Percentiles rank a stretch among this genome's conserved stretches.
These are phyloP conservation scores for Trypanosoma conorhini DNA, from an alignment of 208 protist species.

Conservation along the genomic window DNA sequence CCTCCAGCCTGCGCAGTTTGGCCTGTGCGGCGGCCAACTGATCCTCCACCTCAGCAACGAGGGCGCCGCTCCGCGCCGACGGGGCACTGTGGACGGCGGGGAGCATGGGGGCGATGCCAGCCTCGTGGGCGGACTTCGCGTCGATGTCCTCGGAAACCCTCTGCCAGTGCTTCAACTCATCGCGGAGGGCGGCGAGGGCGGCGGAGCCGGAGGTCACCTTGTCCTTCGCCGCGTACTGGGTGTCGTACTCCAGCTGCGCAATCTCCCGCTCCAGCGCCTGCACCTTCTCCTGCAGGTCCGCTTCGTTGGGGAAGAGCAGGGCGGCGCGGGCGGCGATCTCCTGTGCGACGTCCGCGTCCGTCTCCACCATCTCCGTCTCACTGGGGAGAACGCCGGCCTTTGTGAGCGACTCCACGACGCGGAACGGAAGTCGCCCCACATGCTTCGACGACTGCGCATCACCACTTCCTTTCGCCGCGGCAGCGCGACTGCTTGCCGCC, in stretches of 20 bases:
- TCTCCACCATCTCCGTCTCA: slow-evolving; percentile 54
- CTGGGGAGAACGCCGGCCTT: slow-evolving; percentile 59
- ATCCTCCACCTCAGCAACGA: slow-evolving; percentile 65
- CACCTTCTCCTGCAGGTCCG: slow-evolving; percentile 58
- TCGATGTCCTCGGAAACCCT: slow-evolving; percentile 64
- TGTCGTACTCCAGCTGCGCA: slow-evolving; percentile 82
- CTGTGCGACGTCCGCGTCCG: slow-evolving; percentile 77
- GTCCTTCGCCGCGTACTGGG: slow-evolving; percentile 80
- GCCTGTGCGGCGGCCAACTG: slow-evolving; percentile 44
- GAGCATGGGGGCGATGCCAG: slow-evolving; percentile 61
- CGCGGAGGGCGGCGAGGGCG: slow-evolving; percentile 61
- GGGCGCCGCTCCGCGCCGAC: slow-evolving; percentile 30
- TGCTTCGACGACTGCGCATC: slow-evolving; percentile 6
- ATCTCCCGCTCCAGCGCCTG: slow-evolving; percentile 67
- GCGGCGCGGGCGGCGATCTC: slow-evolving; percentile 76
- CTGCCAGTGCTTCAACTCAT: slow-evolving; percentile 70
- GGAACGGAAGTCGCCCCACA: slow-evolving; percentile 50
- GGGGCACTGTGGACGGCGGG: slow-evolving; percentile 16
- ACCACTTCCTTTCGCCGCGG: slow-evolving; percentile 10
- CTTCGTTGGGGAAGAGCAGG: slow-evolving; percentile 73
- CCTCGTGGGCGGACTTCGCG: slow-evolving; percentile 73
- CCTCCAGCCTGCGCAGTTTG: slow-evolving; percentile 65
- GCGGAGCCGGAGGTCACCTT: slow-evolving; percentile 64
- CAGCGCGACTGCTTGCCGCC: slow-evolving; percentile 5
- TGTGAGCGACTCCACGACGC: slow-evolving; percentile 56